phyloP scores from a whole-genome alignment of 2,329 filamentous ascomycete genomes.

The Tolypocladium amazonense region DNA sequence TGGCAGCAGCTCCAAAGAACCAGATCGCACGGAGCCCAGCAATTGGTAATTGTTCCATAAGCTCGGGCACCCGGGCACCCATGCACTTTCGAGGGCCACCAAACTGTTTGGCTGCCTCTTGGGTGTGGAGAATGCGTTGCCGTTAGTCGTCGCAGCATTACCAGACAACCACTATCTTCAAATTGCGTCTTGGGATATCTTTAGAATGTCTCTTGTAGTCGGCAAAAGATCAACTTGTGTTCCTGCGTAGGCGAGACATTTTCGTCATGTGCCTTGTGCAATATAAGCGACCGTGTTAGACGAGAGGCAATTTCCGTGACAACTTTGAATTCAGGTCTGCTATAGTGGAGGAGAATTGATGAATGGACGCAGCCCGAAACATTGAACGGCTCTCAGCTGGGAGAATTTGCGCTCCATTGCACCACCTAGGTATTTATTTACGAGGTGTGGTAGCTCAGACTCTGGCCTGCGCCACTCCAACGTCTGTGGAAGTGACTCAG shows the following conservation, averaged over 20 bases:
- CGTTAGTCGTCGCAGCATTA: too few relatives aligned
- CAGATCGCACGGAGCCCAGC: too few relatives aligned
- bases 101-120: too few relatives aligned
- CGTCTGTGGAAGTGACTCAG: not conserved
- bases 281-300: not conserved
- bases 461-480: not conserved
- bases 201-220: not conserved
- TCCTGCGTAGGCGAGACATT: not conserved
- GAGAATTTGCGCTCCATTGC: too few relatives aligned
- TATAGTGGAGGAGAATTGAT: not conserved
- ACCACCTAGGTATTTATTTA: not conserved
- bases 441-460: not conserved
- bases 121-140: too few relatives aligned
- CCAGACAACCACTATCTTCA: not conserved
- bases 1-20: too few relatives aligned
- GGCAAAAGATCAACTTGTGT: not conserved
- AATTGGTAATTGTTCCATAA: too few relatives aligned
- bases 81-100: too few relatives aligned
- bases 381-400: not conserved
- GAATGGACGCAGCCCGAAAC: not conserved
- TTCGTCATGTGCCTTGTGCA: not conserved
- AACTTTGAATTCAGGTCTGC: too few relatives aligned
- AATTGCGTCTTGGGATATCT: not conserved
- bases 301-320: not conserved
- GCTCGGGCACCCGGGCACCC: too few relatives aligned